Percentiles rank a stretch among this genome's conserved stretches.
These are phyloP conservation scores for Rubus idaeus DNA, from an alignment of 306 rosid genomes.

Conservation along the genomic window DNA sequence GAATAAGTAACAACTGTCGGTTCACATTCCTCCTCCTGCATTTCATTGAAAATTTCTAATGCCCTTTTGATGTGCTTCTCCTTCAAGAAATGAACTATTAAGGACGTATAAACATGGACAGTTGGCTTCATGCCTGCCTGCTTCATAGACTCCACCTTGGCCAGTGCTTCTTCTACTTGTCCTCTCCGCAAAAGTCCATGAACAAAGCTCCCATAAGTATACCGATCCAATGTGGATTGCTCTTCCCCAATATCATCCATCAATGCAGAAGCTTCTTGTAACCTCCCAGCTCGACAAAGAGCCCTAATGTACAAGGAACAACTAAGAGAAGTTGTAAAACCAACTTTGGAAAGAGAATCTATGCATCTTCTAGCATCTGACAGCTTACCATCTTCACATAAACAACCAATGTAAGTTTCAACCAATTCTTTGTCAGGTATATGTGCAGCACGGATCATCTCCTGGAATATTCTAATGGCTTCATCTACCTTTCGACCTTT, in stretches of 20 bases:
- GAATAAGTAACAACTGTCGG: slow-evolving; percentile 72
- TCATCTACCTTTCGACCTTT: slow-evolving; percentile 83
- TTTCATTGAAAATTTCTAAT: slow-evolving; percentile 46
- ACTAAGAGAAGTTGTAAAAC: slow-evolving; percentile 52
- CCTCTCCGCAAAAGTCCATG: slow-evolving; percentile 70
- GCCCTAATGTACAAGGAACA: slow-evolving; percentile 65
- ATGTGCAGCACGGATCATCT: slow-evolving; percentile 57
- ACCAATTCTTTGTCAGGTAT: slow-evolving; percentile 75
- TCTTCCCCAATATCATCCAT: slow-evolving; percentile 45
- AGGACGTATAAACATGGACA: slow-evolving; percentile 77
- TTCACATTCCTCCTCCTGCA: slow-evolving; percentile 65
- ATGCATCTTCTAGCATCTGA: slow-evolving; percentile 60
- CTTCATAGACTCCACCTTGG: slow-evolving; percentile 66
- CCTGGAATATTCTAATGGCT: slow-evolving; percentile 50
- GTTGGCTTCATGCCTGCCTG: slow-evolving; percentile 54
- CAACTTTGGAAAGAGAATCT: slow-evolving; percentile 54
- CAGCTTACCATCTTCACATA: slow-evolving; percentile 66
- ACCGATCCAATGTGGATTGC: slow-evolving; percentile 41
- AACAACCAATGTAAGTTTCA: slow-evolving; percentile 64
- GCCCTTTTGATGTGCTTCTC: slow-evolving; percentile 64
- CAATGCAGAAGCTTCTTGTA: slow-evolving; percentile 70
- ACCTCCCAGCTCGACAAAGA: slow-evolving; percentile 66
- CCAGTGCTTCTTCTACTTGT: slow-evolving; percentile 61
- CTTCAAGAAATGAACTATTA: slow-evolving; percentile 62
- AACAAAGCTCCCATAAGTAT: slow-evolving; percentile 77